Evolutionary conservation across 768 basidiomycete genomes (phyloP).

Genomic region (Tricholomella constricta): DNA sequence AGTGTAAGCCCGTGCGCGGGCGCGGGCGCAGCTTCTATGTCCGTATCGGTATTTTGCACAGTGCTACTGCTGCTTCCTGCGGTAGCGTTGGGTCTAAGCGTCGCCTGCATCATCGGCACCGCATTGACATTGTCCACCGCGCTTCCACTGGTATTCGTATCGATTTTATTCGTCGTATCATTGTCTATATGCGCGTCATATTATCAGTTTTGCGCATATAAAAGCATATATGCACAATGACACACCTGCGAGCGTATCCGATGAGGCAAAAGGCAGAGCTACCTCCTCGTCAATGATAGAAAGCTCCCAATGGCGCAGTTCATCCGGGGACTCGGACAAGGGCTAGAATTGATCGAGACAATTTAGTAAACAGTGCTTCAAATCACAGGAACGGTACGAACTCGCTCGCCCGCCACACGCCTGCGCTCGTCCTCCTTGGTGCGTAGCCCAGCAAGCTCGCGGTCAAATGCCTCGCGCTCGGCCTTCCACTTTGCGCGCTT

Average conservation of each 20-base stretch:
- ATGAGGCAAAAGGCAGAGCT: slow-evolving; percentile 15
- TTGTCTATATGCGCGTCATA: neutral
- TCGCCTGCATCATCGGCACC: no score
- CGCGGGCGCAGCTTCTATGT: no score
- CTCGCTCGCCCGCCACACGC: slow-evolving; percentile 35
- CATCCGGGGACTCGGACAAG: slow-evolving; percentile 35
- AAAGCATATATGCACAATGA: no score
- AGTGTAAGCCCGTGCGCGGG: no score
- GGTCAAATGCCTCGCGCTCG: slow-evolving; percentile 44
- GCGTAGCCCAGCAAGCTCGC: slow-evolving; percentile 38
- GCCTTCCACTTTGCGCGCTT: slow-evolving; percentile 57
- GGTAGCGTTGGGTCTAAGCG: no score
- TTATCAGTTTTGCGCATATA: no score
- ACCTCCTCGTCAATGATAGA: slow-evolving; percentile 35
- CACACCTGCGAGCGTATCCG: neutral
- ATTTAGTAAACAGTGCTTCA: no score
- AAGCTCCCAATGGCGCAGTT: slow-evolving; percentile 36
- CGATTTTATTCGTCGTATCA: neutral
- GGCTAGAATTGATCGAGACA: slow-evolving; percentile 25
- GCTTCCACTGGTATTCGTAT: no score
- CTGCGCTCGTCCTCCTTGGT: slow-evolving; percentile 41
- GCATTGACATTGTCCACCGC: no score
- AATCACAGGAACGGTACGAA: slow-evolving; percentile 24
- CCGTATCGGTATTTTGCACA: no score
- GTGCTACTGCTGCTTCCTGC: no score